phyloP scores from a whole-genome alignment of 352 stramenopile species.

The Globisporangium viniferum region DNA sequence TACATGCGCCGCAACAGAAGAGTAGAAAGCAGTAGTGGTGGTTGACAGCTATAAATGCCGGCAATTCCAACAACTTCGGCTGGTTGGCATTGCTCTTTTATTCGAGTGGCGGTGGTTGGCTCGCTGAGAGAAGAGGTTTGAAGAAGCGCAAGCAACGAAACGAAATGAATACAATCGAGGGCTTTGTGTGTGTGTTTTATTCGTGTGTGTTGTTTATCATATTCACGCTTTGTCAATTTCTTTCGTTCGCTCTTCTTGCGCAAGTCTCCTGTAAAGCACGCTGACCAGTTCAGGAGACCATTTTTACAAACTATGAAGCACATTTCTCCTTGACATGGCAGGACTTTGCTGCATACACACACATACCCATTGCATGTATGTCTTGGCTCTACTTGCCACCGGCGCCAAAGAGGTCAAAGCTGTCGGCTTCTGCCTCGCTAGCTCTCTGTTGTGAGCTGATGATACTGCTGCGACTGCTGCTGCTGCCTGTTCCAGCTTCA shows the following conservation, averaged over 20 bases:
- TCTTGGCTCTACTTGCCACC: background rate
- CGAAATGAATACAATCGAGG: background rate
- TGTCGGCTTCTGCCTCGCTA: background rate
- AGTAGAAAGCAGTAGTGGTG: background rate
- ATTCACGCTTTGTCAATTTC: too few species aligned
- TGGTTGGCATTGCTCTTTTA: background rate
- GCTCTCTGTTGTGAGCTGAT: background rate
- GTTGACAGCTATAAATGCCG: background rate
- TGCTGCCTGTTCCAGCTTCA: constrained; percentile 20
- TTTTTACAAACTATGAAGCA: background rate
- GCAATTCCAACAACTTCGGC: background rate
- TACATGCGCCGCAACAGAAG: background rate
- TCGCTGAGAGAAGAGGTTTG: background rate
- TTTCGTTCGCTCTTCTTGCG: too few species aligned
- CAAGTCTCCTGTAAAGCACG: too few species aligned
- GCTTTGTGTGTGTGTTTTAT: background rate
- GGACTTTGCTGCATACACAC: background rate
- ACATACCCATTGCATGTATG: background rate
- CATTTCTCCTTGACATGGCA: background rate
- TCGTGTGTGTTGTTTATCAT: too few species aligned
- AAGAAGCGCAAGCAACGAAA: background rate
- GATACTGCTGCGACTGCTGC: background rate
- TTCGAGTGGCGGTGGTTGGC: background rate
- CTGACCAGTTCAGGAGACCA: background rate
- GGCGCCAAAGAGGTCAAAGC: constrained; percentile 7